Conservation (phyloP, 2,329 filamentous ascomycete genomes). For the Stagonosporopsis rhizophila region DNA sequence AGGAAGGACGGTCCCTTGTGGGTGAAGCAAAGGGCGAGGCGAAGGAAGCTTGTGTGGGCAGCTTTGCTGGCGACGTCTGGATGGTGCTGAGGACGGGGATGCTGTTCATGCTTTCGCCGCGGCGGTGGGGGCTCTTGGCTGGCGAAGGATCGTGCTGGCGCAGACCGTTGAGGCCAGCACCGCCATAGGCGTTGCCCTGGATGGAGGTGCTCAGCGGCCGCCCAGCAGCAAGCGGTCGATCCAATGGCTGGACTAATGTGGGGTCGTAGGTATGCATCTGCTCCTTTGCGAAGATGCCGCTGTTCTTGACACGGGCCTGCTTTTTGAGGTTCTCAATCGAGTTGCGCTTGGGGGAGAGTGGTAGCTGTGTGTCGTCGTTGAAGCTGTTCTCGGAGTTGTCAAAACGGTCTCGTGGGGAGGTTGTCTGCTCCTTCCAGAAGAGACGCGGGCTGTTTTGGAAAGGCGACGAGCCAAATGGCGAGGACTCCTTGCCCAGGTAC, state of each 20-base stretch:
- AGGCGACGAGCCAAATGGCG: constrained; percentile 85
- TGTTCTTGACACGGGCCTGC: constrained; percentile 95
- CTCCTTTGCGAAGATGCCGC: constrained; percentile 93
- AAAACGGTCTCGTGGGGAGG: constrained; percentile 66
- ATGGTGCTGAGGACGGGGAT: constrained; percentile 65
- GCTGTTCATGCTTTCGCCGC: constrained; percentile 66
- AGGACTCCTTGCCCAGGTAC: constrained; percentile 74
- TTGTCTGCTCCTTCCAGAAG: constrained; percentile 84
- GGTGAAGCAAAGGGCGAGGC: constrained; percentile 33
- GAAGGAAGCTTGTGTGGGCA: constrained; percentile 61
- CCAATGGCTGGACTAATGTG: constrained; percentile 74
- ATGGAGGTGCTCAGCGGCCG: constrained; percentile 65
- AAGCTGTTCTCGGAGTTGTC: constrained; percentile 70
- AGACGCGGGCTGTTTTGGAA: constrained; percentile 76
- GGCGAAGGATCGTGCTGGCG: constrained; percentile 39
- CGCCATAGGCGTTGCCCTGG: constrained; percentile 74
- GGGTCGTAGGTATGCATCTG: constrained; percentile 94
- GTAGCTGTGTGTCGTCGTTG: constrained; percentile 62
- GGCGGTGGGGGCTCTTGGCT: constrained; percentile 48
- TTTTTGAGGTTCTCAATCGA: constrained; percentile 96
- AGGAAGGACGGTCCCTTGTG: constrained; percentile 34
- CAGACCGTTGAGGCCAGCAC: constrained; percentile 61
- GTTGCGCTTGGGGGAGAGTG: constrained; percentile 77
- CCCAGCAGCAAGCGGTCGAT: constrained; percentile 77
- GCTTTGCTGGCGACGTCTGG: constrained; percentile 63